These are phyloP conservation scores for Fusarium sp. DNA, from an alignment of 2,329 filamentous ascomycete genomes.

Conservation along the genomic window DNA sequence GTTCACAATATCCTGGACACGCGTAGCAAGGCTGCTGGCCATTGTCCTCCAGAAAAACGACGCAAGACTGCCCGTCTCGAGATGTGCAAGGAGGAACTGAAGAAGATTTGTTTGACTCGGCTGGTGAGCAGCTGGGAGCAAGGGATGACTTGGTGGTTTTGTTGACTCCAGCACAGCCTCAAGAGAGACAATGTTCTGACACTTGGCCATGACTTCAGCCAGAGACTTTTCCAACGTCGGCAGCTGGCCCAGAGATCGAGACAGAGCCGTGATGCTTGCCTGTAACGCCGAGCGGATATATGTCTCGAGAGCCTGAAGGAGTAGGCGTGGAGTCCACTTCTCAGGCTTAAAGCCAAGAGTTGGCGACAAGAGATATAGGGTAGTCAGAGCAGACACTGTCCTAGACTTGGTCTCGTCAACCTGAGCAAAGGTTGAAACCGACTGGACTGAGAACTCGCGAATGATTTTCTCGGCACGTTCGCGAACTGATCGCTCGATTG, in stretches of 20 bases:
- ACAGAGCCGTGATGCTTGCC: constrained; percentile 78
- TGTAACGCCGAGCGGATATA: constrained; percentile 87
- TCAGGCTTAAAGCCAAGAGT: constrained; percentile 63
- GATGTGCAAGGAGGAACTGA: constrained; percentile 75
- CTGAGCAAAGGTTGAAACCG: constrained; percentile 68
- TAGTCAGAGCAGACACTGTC: constrained; percentile 77
- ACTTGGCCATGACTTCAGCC: constrained; percentile 82
- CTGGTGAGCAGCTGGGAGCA: constrained; percentile 57
- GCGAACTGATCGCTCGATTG: constrained; percentile 79
- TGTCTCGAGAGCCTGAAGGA: constrained; percentile 80
- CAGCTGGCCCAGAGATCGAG: constrained; percentile 80
- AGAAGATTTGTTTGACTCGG: constrained; percentile 66
- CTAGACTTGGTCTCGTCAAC: constrained; percentile 79
- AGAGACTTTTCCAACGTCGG: constrained; percentile 85
- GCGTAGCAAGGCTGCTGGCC: constrained; percentile 78
- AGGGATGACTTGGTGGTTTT: constrained; percentile 75
- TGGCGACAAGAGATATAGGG: constrained; percentile 86
- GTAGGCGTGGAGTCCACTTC: constrained; percentile 72
- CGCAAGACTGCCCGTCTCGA: constrained; percentile 88
- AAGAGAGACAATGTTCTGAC: constrained; percentile 91
- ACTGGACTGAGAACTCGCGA: constrained; percentile 80
- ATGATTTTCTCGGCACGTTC: constrained; percentile 81
- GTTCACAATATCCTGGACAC: constrained; percentile 85
- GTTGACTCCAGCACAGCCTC: constrained; percentile 79
- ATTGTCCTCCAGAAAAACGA: constrained; percentile 95